Percentiles rank a stretch among this genome's conserved stretches.
Evolutionary conservation across 441 rosid species (phyloP).

Genomic region (Sinapis alba): DNA sequence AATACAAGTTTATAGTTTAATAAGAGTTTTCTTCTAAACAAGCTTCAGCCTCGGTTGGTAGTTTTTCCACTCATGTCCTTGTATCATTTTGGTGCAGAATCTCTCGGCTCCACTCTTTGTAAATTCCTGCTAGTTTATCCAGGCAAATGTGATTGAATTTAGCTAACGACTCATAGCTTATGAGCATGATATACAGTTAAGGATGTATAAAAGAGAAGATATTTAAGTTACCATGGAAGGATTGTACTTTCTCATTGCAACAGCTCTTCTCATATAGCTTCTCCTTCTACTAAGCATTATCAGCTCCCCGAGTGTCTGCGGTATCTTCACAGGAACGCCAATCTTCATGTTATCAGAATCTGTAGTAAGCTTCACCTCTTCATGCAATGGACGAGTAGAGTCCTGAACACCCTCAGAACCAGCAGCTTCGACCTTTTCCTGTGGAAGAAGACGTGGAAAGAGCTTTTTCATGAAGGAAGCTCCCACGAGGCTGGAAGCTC

Average conservation of each 20-base stretch:
- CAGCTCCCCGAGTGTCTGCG: conserved; percentile 80
- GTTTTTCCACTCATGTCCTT: conserved; percentile 59
- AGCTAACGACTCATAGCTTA: not conserved
- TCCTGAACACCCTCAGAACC: conserved; percentile 19
- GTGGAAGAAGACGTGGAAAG: conserved; percentile 70
- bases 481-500: conserved; percentile 69
- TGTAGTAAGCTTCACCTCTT: conserved; percentile 35
- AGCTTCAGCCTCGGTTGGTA: conserved; percentile 55
- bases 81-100: conserved; percentile 56
- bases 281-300: conserved; percentile 83
- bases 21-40: conserved; percentile 35
- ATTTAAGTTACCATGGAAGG: conserved; percentile 53
- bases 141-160: conserved; percentile 34
- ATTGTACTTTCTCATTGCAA: conserved; percentile 52
- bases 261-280: conserved; percentile 71
- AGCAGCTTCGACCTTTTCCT: conserved; percentile 39
- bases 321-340: conserved; percentile 42
- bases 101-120: conserved; percentile 47
- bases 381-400: conserved; percentile 36
- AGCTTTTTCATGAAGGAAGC: conserved; percentile 76
- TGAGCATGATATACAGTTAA: not conserved
- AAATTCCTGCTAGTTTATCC: conserved; percentile 56
- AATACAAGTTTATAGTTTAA: conserved; percentile 6
- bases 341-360: conserved; percentile 30
- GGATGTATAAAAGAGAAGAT: not conserved